These are phyloP conservation scores for Penicillium lagena DNA, from an alignment of 495 filamentous ascomycete species.

Conservation along the genomic window DNA sequence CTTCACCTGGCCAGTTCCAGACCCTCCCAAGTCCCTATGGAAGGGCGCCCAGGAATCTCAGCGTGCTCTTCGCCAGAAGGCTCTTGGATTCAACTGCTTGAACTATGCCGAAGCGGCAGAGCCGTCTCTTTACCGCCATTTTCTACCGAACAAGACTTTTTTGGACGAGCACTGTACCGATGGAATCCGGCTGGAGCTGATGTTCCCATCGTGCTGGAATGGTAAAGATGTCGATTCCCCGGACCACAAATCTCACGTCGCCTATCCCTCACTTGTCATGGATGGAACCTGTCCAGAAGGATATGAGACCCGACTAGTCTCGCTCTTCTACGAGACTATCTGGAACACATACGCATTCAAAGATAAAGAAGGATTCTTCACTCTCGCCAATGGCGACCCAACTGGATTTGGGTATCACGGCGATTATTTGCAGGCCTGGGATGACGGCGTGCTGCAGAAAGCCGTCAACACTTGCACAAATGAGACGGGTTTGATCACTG, in stretches of 20 bases:
- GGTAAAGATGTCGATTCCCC: conserved; percentile 55
- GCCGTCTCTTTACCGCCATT: conserved; percentile 69
- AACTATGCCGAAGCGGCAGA: conserved; percentile 61
- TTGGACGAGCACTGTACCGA: conserved; percentile 70
- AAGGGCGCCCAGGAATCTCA: conserved; percentile 52
- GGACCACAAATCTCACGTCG: conserved; percentile 67
- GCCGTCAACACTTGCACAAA: conserved; percentile 45
- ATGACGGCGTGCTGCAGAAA: conserved; percentile 38
- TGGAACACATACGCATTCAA: conserved; percentile 69
- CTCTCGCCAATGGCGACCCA: conserved; percentile 78
- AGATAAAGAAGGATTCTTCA: conserved; percentile 62
- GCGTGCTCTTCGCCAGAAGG: conserved; percentile 64
- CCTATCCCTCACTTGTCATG: conserved; percentile 70
- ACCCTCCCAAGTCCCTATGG: conserved; percentile 72
- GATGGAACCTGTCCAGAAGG: conserved; percentile 70
- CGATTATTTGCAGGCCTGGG: conserved; percentile 83
- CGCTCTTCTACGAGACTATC: conserved; percentile 84
- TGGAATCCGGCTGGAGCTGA: conserved; percentile 74
- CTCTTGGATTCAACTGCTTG: conserved; percentile 88
- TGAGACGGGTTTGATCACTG: conserved; percentile 43
- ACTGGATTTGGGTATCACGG: conserved; percentile 79
- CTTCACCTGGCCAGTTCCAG: conserved; percentile 63
- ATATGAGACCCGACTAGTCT: conserved; percentile 62
- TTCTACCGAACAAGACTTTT: conserved; percentile 70
- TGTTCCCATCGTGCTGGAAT: conserved; percentile 93